phyloP scores from a whole-genome alignment of 495 filamentous ascomycete species.

The Bryoglossum gracile region DNA sequence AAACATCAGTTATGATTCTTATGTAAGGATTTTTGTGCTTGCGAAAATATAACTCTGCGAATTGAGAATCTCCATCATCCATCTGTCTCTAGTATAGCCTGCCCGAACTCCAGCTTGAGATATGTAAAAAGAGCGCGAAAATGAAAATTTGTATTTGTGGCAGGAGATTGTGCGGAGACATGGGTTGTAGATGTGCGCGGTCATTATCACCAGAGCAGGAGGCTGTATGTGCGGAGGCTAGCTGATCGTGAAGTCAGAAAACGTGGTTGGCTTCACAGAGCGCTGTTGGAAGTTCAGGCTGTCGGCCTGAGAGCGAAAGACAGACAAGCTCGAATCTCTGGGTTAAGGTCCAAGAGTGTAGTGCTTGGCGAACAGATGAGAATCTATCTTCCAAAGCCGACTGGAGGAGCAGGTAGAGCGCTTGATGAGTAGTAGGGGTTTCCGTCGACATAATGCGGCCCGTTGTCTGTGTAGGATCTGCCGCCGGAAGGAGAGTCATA shows the following conservation, averaged over 20 bases:
- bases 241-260: not conserved
- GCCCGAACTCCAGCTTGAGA: not conserved
- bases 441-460: slow-evolving; percentile 43
- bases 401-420: slow-evolving; percentile 34
- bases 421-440: slow-evolving; percentile 37
- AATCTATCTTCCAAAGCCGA: slow-evolving; percentile 24
- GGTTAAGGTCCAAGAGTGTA: no score
- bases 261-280: not conserved
- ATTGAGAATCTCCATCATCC: no score
- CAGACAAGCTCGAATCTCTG: no score
- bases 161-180: slow-evolving; percentile 8
- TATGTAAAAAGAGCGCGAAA: slow-evolving; percentile 4
- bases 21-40: slow-evolving; percentile 15
- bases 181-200: no score
- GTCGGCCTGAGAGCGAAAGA: no score
- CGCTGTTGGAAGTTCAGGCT: no score
- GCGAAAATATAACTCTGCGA: no score
- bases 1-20: slow-evolving; percentile 25
- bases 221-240: not conserved
- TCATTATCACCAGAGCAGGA: not conserved
- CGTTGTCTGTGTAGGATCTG: slow-evolving; percentile 25
- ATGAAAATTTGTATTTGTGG: slow-evolving; percentile 1
- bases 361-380: slow-evolving; percentile 9
- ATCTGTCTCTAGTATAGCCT: slow-evolving; percentile 1
- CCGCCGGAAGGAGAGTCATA: no score